A percentile compares a stretch with the other conserved stretches of the same genome.
Evolutionary conservation across 805 yeast genomes (phyloP).

Genomic region (Yamadazyma laniorum): DNA sequence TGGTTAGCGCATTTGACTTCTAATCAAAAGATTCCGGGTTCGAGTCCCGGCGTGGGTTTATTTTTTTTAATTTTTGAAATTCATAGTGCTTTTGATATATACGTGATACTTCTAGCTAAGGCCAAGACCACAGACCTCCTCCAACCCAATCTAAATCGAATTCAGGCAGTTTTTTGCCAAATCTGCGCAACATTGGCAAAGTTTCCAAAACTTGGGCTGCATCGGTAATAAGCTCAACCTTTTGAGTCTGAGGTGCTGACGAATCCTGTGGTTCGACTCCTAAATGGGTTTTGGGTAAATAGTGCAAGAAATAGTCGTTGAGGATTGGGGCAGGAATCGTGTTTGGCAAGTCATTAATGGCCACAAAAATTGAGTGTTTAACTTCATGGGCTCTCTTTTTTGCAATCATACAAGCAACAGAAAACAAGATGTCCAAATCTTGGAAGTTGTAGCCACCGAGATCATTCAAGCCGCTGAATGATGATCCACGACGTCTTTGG

Average conservation of each 20-base stretch:
- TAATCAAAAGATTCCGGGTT: constrained; percentile 66
- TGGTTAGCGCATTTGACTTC: constrained; percentile 69
- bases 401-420: constrained; percentile 28
- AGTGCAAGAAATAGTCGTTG: constrained; percentile 36
- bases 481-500: constrained; percentile 29
- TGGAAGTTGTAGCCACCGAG: constrained; percentile 42
- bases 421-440: constrained; percentile 35
- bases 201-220: constrained; percentile 26
- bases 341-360: constrained; percentile 33
- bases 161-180: constrained; percentile 24
- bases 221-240: constrained; percentile 34
- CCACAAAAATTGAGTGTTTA: constrained; percentile 19
- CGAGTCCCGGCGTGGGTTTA: constrained; percentile 53
- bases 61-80: constrained; percentile 1
- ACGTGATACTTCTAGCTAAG: background rate
- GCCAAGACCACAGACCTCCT: constrained; percentile 28
- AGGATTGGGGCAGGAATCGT: constrained; percentile 33
- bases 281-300: constrained; percentile 21
- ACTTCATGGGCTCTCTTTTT: constrained; percentile 16
- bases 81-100: background rate
- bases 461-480: constrained; percentile 37
- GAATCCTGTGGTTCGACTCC: constrained; percentile 13
- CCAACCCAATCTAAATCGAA: constrained; percentile 40
- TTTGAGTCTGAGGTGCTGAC: constrained; percentile 8
- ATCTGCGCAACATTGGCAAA: constrained; percentile 36